phyloP scores from a whole-genome alignment of 2,329 filamentous ascomycete genomes.

The Pseudogymnoascus destructans region DNA sequence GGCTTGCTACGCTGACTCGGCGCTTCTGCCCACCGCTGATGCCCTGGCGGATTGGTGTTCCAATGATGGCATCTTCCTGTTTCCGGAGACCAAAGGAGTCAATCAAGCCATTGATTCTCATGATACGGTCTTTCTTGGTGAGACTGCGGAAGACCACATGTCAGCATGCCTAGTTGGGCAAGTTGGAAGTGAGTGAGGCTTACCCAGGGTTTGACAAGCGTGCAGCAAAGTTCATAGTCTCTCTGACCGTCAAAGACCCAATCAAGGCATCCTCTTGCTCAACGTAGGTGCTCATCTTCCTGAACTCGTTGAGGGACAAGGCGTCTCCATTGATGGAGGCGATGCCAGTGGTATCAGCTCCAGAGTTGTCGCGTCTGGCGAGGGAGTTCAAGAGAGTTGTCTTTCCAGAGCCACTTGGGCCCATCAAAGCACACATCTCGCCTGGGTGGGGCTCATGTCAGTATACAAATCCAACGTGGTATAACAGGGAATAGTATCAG shows the following conservation, averaged over 20 bases:
- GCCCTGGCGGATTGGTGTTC: conserved; percentile 55
- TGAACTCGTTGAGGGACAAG: conserved; percentile 40
- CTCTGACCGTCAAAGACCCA: conserved; percentile 61
- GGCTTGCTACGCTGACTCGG: conserved; percentile 41
- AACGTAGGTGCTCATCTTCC: conserved; percentile 57
- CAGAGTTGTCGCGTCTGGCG: conserved; percentile 56
- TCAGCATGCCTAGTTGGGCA: neutral
- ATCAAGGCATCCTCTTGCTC: conserved; percentile 79
- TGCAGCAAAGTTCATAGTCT: conserved; percentile 64
- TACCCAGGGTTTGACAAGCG: conserved; percentile 45
- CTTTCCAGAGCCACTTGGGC: conserved; percentile 71
- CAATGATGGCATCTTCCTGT: conserved; percentile 57
- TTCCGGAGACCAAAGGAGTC: conserved; percentile 55
- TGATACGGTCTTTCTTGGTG: conserved; percentile 7
- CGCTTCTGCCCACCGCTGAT: conserved; percentile 45
- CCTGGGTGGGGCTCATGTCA: conserved; percentile 31
- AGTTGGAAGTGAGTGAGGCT: conserved; percentile 12
- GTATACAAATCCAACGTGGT: neutral
- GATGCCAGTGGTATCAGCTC: conserved; percentile 33
- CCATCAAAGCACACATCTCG: conserved; percentile 68
- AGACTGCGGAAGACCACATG: conserved; percentile 2
- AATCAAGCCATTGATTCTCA: conserved; percentile 40
- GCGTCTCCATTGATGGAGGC: conserved; percentile 36
- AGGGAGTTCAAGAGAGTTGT: conserved; percentile 68
- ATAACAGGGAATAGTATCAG: conserved; percentile 11